Conservation (phyloP, 768 basidiomycete species). For the Astraeus odoratus region DNA sequence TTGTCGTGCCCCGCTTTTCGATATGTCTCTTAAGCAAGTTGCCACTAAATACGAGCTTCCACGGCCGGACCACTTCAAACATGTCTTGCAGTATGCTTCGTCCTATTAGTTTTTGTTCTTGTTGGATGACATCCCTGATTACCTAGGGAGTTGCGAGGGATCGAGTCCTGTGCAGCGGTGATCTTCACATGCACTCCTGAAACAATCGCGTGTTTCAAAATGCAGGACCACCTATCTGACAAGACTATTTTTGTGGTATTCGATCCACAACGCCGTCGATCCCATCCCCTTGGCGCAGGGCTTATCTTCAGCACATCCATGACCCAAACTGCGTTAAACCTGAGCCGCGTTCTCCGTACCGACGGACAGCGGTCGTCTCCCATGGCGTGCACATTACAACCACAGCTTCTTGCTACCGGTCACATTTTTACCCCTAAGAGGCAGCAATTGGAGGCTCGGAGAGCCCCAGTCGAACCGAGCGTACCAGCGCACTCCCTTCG, state of each 20-base stretch:
- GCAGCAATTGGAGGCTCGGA: constrained; percentile 17
- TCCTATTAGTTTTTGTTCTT: neutral
- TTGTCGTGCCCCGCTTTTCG: constrained; percentile 41
- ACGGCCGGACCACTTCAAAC: constrained; percentile 30
- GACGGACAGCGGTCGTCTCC: constrained; percentile 38
- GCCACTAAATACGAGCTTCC: constrained; percentile 33
- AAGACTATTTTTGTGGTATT: constrained; percentile 49
- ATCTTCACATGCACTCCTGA: constrained; percentile 69
- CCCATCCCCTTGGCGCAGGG: constrained; percentile 53
- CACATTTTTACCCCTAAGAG: constrained; percentile 42
- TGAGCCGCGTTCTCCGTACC: constrained; percentile 42
- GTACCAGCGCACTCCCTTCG: constrained; percentile 39
- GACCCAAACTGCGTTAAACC: constrained; percentile 35
- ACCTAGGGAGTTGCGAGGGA: constrained; percentile 20
- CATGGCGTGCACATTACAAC: constrained; percentile 47
- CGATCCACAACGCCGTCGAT: constrained; percentile 59
- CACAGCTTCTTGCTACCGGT: constrained; percentile 52
- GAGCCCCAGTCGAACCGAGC: constrained; percentile 43
- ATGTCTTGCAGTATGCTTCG: constrained; percentile 19
- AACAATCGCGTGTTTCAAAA: constrained; percentile 48
- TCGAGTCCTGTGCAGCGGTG: constrained; percentile 26
- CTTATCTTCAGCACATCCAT: constrained; percentile 47
- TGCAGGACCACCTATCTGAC: constrained; percentile 14
- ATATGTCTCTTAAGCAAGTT: constrained; percentile 29
- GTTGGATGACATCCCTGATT: neutral